phyloP scores from a whole-genome alignment of 352 stramenopile genomes.

The Phytophthora pisi region DNA sequence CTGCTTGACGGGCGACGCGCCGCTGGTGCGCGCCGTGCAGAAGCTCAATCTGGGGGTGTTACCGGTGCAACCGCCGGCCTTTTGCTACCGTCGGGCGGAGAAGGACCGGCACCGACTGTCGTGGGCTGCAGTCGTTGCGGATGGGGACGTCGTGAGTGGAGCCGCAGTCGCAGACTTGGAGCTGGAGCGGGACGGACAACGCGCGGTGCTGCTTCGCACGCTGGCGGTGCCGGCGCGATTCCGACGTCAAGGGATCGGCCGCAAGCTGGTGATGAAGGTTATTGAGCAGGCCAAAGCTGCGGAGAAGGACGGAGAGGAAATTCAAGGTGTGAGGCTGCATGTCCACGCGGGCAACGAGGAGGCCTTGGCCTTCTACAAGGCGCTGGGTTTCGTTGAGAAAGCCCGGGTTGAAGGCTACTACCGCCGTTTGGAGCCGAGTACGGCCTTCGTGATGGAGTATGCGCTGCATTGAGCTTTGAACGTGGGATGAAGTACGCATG shows the following conservation, averaged over 20 bases:
- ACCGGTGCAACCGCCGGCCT: conserved; percentile 64
- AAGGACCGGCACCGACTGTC: conserved; percentile 51
- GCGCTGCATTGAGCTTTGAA: conserved; percentile 23
- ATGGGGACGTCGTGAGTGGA: conserved; percentile 26
- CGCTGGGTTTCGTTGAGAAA: conserved; percentile 38
- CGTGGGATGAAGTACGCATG: background rate
- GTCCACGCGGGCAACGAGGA: conserved; percentile 62
- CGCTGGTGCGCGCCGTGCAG: conserved; percentile 54
- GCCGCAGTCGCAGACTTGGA: conserved; percentile 52
- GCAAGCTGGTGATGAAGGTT: conserved; percentile 31
- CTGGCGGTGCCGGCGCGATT: conserved; percentile 35
- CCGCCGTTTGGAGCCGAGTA: conserved; percentile 39
- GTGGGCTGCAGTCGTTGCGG: conserved; percentile 40
- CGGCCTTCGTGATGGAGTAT: conserved; percentile 56
- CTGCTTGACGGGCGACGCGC: conserved; percentile 46
- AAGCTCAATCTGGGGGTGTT: conserved; percentile 75
- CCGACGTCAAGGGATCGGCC: conserved; percentile 43
- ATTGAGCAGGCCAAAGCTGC: conserved; percentile 1
- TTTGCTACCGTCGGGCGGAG: conserved; percentile 68
- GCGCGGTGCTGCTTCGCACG: conserved; percentile 50
- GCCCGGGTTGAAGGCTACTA: background rate
- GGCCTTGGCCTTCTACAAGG: background rate
- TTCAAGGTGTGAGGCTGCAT: conserved; percentile 25
- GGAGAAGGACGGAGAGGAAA: background rate
- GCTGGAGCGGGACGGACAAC: conserved; percentile 28